Evolutionary conservation across 768 basidiomycete species (phyloP).

Genomic region (Tylopilus vinaceipallidus): DNA sequence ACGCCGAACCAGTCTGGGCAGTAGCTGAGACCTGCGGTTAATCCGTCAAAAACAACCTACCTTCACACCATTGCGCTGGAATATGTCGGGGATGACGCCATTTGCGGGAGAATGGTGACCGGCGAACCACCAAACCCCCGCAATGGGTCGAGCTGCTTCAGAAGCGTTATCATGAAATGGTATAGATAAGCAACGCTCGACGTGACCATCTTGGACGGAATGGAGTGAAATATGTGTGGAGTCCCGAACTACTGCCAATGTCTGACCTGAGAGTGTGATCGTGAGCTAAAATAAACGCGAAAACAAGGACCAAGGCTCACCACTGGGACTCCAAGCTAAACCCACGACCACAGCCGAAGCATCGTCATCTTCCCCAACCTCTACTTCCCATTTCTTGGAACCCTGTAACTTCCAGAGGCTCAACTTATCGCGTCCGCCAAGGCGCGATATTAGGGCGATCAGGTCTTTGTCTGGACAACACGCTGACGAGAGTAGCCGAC

Average conservation of each 20-base stretch:
- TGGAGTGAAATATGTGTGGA: constrained; percentile 68
- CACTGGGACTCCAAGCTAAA: constrained; percentile 81
- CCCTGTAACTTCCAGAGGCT: constrained; percentile 82
- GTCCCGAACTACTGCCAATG: constrained; percentile 68
- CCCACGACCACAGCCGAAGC: constrained; percentile 48
- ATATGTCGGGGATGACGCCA: constrained; percentile 68
- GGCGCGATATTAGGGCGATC: constrained; percentile 60
- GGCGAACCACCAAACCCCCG: constrained; percentile 73
- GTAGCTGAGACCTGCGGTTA: constrained; percentile 4
- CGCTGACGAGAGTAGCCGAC: constrained; percentile 57
- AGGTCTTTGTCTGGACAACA: constrained; percentile 89
- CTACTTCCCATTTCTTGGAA: constrained; percentile 79
- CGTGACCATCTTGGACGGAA: constrained; percentile 74
- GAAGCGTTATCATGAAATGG: constrained; percentile 12
- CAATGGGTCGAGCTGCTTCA: constrained; percentile 32
- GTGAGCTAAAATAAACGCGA: constrained; percentile 2
- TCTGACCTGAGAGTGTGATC: constrained; percentile 47
- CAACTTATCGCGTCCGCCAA: constrained; percentile 66
- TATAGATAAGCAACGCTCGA: constrained; percentile 48
- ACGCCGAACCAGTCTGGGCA: constrained; percentile 71
- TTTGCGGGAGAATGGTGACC: constrained; percentile 41
- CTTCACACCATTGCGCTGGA: constrained; percentile 62
- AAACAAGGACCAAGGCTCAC: constrained; percentile 37
- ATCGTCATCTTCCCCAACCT: constrained; percentile 50
- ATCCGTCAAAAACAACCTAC: constrained; percentile 38